Conservation (phyloP, 805 yeast genomes). For the Sugiyamaella marilandica region DNA sequence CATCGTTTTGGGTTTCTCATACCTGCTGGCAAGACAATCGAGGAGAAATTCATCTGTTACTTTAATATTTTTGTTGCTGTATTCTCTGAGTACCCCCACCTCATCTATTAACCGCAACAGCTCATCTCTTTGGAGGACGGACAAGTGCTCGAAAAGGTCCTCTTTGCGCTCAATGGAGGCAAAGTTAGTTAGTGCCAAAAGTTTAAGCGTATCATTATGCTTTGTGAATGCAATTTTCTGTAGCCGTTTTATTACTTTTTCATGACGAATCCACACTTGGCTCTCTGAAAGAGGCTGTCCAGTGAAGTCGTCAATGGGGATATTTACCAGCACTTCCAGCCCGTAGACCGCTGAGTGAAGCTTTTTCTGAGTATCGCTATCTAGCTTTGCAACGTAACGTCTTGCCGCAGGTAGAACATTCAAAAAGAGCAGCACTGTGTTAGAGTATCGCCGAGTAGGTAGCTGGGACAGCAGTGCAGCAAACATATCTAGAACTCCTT, state of each 20-base stretch:
- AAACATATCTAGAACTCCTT: conserved; percentile 27
- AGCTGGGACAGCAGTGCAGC: conserved; percentile 35
- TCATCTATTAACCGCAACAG: conserved; percentile 11
- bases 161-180: conserved; percentile 21
- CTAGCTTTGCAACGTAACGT: background rate
- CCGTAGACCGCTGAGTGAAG: conserved; percentile 18
- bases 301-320: conserved; percentile 42
- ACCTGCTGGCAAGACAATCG: conserved; percentile 20
- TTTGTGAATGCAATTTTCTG: conserved; percentile 25
- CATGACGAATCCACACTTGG: conserved; percentile 12
- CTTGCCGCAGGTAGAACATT: conserved; percentile 20
- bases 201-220: conserved; percentile 21
- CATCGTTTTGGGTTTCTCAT: conserved; percentile 1
- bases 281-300: conserved; percentile 29
- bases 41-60: conserved; percentile 15
- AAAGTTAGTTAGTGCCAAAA: conserved; percentile 28
- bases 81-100: background rate
- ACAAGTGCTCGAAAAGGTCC: conserved; percentile 25
- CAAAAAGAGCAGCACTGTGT: conserved; percentile 30
- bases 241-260: conserved; percentile 20
- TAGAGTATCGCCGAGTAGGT: conserved; percentile 39
- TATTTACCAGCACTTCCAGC: conserved; percentile 27
- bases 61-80: background rate
- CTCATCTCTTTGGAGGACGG: conserved; percentile 19
- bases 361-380: background rate